These are phyloP conservation scores for Fusarium annulatum DNA, from an alignment of 2,329 filamentous ascomycete species.

Conservation along the genomic window DNA sequence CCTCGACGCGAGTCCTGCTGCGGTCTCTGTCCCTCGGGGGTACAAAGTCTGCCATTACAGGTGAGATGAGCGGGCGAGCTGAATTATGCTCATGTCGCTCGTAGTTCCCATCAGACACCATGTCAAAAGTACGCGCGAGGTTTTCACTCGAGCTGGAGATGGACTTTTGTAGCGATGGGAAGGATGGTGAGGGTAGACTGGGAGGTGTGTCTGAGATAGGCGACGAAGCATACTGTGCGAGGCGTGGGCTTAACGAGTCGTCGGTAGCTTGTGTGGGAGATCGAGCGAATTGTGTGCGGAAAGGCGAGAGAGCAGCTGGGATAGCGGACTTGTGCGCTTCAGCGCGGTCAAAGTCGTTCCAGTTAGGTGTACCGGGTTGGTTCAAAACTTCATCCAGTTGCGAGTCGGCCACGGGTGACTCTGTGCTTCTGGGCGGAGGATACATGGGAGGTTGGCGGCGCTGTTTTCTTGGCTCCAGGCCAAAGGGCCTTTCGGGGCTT, in stretches of 20 bases:
- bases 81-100: slow-evolving; percentile 1
- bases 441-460: slow-evolving; percentile 40
- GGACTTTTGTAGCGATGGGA: slow-evolving; percentile 50
- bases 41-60: slow-evolving; percentile 47
- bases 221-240: slow-evolving; percentile 42
- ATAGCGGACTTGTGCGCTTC: slow-evolving; percentile 50
- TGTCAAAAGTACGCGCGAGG: slow-evolving; percentile 48
- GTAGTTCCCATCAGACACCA: slow-evolving; percentile 32
- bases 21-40: slow-evolving; percentile 28
- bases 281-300: slow-evolving; percentile 26
- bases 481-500: slow-evolving; percentile 8
- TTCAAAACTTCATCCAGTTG: slow-evolving; percentile 11
- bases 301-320: slow-evolving; percentile 50
- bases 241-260: slow-evolving; percentile 17
- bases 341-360: slow-evolving; percentile 45
- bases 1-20: slow-evolving; percentile 45
- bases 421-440: slow-evolving; percentile 28
- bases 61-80: slow-evolving; percentile 46
- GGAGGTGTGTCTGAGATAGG: slow-evolving; percentile 47
- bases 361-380: slow-evolving; percentile 38
- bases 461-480: slow-evolving; percentile 37
- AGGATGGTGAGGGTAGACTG: slow-evolving; percentile 52
- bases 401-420: slow-evolving; percentile 4
- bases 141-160: slow-evolving; percentile 49
- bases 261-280: slow-evolving; percentile 23